Percentiles rank a stretch among this genome's conserved stretches.
phyloP scores from a whole-genome alignment of 1,284 basidiomycete genomes.

The Veloboletus limbatus region DNA sequence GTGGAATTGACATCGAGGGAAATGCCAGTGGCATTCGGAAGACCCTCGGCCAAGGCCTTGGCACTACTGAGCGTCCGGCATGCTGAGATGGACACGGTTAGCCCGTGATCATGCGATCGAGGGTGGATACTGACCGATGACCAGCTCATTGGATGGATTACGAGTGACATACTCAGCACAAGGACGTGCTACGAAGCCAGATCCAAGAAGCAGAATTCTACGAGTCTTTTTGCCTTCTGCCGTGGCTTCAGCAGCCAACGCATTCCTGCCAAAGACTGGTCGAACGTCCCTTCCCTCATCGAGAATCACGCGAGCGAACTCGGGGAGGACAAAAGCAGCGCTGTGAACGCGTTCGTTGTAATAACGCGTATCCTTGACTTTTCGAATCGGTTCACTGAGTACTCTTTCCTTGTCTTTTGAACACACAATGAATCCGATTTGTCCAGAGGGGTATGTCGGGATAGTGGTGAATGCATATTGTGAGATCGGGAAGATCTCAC shows the following conservation, averaged over 20 bases:
- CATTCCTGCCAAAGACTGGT: constrained; percentile 63
- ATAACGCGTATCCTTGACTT: constrained; percentile 75
- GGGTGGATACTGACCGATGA: constrained; percentile 55
- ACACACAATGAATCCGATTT: constrained; percentile 95
- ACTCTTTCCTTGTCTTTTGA: constrained; percentile 75
- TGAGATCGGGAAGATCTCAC: constrained; percentile 77
- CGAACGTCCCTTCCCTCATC: constrained; percentile 69
- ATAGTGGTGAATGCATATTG: constrained; percentile 98
- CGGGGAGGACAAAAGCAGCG: constrained; percentile 86
- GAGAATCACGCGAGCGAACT: constrained; percentile 80
- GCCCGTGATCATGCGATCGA: constrained; percentile 2
- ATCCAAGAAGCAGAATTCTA: constrained; percentile 90
- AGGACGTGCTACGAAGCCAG: constrained; percentile 93
- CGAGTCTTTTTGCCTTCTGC: constrained; percentile 23
- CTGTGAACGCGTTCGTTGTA: constrained; percentile 86
- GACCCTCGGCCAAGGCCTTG: constrained; percentile 62
- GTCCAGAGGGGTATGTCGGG: constrained; percentile 96
- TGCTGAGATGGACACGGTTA: constrained; percentile 44
- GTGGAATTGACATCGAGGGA: constrained; percentile 83
- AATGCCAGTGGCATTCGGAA: constrained; percentile 70
- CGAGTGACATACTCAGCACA: constrained; percentile 92
- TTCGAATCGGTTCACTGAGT: constrained; percentile 67
- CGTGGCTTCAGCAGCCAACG: constrained; percentile 30
- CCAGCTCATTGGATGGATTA: constrained; percentile 80
- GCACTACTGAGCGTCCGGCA: constrained; percentile 84